Evolutionary conservation across 768 basidiomycete species (phyloP).

Genomic region (Naganishia vishniacii): DNA sequence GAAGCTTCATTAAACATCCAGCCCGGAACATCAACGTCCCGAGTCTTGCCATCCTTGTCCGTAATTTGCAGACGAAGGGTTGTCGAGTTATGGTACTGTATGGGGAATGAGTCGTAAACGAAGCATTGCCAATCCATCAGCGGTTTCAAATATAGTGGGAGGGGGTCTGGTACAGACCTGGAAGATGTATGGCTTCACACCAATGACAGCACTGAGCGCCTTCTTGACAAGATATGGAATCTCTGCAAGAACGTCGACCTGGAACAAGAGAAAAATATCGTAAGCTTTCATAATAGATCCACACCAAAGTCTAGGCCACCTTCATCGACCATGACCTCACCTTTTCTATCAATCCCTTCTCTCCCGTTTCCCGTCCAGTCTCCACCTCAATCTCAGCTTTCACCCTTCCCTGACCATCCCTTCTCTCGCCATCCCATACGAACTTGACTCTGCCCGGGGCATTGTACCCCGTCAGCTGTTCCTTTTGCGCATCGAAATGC

Average conservation of each 20-base stretch:
- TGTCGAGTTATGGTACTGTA: constrained; percentile 59
- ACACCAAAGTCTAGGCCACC: too few relatives aligned
- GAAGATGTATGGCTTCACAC: constrained; percentile 90
- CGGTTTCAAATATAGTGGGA: constrained; percentile 1
- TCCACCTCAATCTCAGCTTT: constrained; percentile 54
- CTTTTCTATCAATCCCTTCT: constrained; percentile 48
- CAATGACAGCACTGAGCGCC: constrained; percentile 85
- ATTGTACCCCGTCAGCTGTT: constrained; percentile 75
- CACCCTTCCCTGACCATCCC: constrained; percentile 24
- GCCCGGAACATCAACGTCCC: constrained; percentile 56
- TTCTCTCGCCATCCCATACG: constrained; percentile 65
- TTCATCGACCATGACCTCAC: too few relatives aligned
- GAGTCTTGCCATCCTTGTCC: constrained; percentile 41
- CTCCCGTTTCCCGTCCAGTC: constrained; percentile 61
- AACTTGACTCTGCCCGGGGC: constrained; percentile 65
- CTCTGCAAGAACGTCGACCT: constrained; percentile 91
- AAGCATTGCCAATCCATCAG: neutral
- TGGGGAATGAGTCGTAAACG: neutral
- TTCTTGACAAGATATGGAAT: constrained; percentile 87
- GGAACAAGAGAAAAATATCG: constrained; percentile 41
- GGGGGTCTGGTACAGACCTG: constrained; percentile 59
- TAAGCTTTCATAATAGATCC: too few relatives aligned
- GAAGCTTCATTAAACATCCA: constrained; percentile 80
- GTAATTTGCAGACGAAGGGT: constrained; percentile 54
- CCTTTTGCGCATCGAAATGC: constrained; percentile 58